These are phyloP conservation scores for Phytophthora chlamydospora DNA, from an alignment of 352 stramenopile genomes.

Conservation along the genomic window DNA sequence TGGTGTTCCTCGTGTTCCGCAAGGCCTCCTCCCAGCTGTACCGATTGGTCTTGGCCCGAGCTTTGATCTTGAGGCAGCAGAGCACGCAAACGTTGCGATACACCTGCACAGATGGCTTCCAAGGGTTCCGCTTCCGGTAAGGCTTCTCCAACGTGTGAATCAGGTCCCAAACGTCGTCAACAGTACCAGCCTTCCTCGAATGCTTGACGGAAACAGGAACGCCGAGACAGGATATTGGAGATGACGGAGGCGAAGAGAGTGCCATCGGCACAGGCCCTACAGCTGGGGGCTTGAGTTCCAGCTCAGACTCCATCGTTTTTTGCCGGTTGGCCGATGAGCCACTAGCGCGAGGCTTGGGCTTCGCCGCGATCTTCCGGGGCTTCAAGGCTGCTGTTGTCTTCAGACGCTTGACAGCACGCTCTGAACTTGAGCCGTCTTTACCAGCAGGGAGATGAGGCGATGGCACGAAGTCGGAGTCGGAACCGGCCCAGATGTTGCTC, in stretches of 20 bases:
- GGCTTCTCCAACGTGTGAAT: constrained; percentile 7
- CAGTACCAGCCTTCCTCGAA: background rate
- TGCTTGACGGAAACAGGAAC: background rate
- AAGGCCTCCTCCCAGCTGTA: constrained; percentile 14
- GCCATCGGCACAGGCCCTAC: background rate
- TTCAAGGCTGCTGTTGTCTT: background rate
- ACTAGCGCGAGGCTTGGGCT: too few relatives aligned
- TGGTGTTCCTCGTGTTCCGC: constrained; percentile 7
- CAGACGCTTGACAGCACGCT: background rate
- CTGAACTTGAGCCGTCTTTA: background rate
- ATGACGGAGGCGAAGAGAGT: background rate
- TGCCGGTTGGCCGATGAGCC: too few relatives aligned
- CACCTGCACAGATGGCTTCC: background rate
- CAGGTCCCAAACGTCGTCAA: constrained; percentile 6
- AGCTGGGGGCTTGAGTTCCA: background rate
- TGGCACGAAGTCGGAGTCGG: background rate
- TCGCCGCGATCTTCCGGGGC: too few relatives aligned
- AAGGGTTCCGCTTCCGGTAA: constrained; percentile 6
- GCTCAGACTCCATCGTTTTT: background rate
- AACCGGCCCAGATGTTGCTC: background rate
- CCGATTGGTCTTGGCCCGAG: background rate
- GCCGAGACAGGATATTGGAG: background rate
- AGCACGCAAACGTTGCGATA: constrained; percentile 11
- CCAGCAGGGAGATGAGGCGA: background rate
- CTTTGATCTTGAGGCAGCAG: constrained; percentile 1